Percentiles rank a stretch among this genome's conserved stretches.
Evolutionary conservation across 768 basidiomycete genomes (phyloP).

Genomic region (Lactarius sanguifluus): DNA sequence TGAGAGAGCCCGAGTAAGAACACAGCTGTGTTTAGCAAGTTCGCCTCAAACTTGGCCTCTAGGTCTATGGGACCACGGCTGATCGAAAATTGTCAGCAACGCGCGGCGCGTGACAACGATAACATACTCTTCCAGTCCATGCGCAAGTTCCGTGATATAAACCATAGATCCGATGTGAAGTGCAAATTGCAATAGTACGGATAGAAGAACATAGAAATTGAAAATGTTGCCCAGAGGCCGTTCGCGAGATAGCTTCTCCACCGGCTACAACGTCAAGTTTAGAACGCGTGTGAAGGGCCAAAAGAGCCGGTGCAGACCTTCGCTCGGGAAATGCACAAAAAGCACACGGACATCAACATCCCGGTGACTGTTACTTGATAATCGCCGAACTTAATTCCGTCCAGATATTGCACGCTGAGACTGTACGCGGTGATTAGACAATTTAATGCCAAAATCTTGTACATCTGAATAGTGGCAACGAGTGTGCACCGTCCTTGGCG

Average conservation of each 20-base stretch:
- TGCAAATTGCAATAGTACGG: constrained; percentile 90
- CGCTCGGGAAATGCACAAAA: constrained; percentile 95
- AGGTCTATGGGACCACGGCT: constrained; percentile 82
- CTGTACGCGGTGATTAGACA: constrained; percentile 99
- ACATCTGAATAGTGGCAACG: constrained; percentile 99
- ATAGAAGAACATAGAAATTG: constrained; percentile 92
- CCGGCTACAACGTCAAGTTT: constrained; percentile 57
- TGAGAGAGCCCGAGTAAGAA: constrained; percentile 94
- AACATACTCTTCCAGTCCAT: constrained; percentile 72
- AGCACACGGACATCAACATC: constrained; percentile 97
- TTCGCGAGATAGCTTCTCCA: constrained; percentile 92
- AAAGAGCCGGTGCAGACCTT: constrained; percentile 57
- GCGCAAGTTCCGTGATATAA: constrained; percentile 89
- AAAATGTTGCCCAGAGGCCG: constrained; percentile 95
- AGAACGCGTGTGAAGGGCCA: constrained; percentile 1
- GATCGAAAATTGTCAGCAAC: constrained; percentile 20
- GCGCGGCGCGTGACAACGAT: not conserved
- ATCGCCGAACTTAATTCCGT: constrained; percentile 99
- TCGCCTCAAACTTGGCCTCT: constrained; percentile 96
- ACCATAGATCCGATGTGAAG: constrained; percentile 88
- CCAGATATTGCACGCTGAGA: constrained; percentile 94
- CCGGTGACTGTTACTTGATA: constrained; percentile 98
- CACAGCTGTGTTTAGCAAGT: constrained; percentile 92
- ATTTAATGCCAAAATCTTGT: constrained; percentile 97
- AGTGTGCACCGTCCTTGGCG: constrained; percentile 98